Percentiles rank a stretch among this genome's conserved stretches.
These are phyloP conservation scores for Fusarium sp. DNA, from an alignment of 2,329 filamentous ascomycete genomes.

Conservation along the genomic window DNA sequence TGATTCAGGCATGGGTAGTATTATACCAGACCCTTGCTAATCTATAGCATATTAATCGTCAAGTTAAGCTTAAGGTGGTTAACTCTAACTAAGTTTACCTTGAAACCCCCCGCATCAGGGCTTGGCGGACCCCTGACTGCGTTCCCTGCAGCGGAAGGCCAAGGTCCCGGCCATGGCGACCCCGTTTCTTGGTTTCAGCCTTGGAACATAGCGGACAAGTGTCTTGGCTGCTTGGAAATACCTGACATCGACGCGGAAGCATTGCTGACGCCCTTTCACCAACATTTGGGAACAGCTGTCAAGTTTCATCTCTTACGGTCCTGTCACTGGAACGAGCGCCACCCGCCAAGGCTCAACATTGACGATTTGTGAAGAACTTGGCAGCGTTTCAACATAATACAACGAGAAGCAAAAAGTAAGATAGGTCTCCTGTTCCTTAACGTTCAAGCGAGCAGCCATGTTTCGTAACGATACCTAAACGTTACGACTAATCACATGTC, in stretches of 20 bases:
- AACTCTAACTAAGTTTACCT: slow-evolving; percentile 28
- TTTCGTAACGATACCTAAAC: too few relatives aligned
- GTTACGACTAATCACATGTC: too few relatives aligned
- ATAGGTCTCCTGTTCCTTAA: too few relatives aligned
- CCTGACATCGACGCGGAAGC: slow-evolving; percentile 8
- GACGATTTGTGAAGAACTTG: too few relatives aligned
- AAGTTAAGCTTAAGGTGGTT: slow-evolving; percentile 32
- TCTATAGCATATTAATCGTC: not conserved
- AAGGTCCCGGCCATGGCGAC: slow-evolving; percentile 26
- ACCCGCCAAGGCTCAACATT: slow-evolving; percentile 13
- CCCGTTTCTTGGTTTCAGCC: slow-evolving; percentile 36
- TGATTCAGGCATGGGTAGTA: slow-evolving; percentile 12
- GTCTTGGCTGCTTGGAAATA: not conserved
- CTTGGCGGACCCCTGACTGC: slow-evolving; percentile 28
- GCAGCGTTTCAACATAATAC: too few relatives aligned
- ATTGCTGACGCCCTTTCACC: slow-evolving; percentile 19
- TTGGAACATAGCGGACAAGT: not conserved
- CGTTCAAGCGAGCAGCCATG: too few relatives aligned
- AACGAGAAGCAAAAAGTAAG: too few relatives aligned
- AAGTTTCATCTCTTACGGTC: slow-evolving; percentile 27
- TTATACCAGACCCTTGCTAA: slow-evolving; percentile 2
- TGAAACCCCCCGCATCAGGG: slow-evolving; percentile 4
- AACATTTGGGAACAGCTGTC: slow-evolving; percentile 30
- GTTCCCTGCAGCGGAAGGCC: slow-evolving; percentile 32
- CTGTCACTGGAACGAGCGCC: slow-evolving; percentile 17